Conservation (phyloP, 306 rosid species). For the Ormosia semicastrata region DNA sequence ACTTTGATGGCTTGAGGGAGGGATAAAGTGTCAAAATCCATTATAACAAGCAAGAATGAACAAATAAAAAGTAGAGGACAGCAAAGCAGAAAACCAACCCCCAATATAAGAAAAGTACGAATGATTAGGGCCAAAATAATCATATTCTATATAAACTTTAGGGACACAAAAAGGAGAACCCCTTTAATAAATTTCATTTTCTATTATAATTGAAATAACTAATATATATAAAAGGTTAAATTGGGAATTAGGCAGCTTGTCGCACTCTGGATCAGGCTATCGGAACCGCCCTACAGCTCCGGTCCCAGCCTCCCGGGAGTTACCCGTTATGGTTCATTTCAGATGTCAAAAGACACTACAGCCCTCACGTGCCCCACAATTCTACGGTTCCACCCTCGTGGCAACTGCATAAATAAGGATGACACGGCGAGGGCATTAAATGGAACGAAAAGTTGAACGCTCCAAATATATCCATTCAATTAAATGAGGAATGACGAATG, state of each 20-base stretch:
- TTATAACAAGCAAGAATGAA: conserved; percentile 20
- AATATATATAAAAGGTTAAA: not conserved
- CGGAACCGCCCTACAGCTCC: conserved; percentile 23
- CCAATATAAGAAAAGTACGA: conserved; percentile 25
- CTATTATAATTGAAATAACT: not conserved
- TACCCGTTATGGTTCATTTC: not conserved
- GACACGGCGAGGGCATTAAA: not conserved
- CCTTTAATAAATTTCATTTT: conserved; percentile 28
- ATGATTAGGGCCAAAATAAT: conserved; percentile 46
- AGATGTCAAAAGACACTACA: not conserved
- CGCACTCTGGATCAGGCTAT: conserved; percentile 19
- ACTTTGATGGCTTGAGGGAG: conserved; percentile 32
- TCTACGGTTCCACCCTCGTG: not conserved
- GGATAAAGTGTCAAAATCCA: conserved; percentile 46
- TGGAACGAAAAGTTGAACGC: not conserved
- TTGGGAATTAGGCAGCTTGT: not conserved
- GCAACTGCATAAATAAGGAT: not conserved
- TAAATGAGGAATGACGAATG: not conserved
- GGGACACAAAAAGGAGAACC: conserved; percentile 37
- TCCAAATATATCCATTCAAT: not conserved
- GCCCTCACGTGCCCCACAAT: not conserved
- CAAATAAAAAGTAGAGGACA: conserved; percentile 39
- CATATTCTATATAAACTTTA: conserved; percentile 28
- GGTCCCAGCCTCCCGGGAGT: not conserved
- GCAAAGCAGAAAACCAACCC: conserved; percentile 10